Percentiles rank a stretch among this genome's conserved stretches.
Conservation (phyloP, 768 basidiomycete genomes). For the Ephemerocybe angulata region DNA sequence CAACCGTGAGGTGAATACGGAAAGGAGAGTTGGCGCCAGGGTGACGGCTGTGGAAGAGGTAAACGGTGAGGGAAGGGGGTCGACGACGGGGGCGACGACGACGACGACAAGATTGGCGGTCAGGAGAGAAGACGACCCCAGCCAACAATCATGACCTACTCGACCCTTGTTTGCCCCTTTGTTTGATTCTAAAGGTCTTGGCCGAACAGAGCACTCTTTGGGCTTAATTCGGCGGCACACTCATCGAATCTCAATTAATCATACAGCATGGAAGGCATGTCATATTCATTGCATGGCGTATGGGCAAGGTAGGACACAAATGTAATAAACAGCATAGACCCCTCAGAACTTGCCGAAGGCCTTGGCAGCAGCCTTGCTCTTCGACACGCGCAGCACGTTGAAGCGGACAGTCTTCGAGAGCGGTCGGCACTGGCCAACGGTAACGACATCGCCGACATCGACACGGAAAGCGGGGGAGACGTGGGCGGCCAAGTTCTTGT, state of each 20-base stretch:
- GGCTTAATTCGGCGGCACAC: background rate
- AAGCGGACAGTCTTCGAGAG: constrained; percentile 98
- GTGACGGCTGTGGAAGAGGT: constrained; percentile 30
- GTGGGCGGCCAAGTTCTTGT: constrained; percentile 98
- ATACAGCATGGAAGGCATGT: constrained; percentile 20
- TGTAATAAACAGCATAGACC: constrained; percentile 18
- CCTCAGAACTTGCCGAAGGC: constrained; percentile 89
- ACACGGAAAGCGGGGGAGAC: constrained; percentile 99
- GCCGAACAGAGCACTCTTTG: background rate
- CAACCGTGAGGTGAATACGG: constrained; percentile 68
- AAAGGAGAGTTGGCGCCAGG: constrained; percentile 81
- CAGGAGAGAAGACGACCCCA: constrained; percentile 14
- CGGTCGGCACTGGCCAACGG: constrained; percentile 98
- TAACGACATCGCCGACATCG: constrained; percentile 89
- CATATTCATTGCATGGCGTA: constrained; percentile 25
- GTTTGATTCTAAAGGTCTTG: constrained; percentile 26
- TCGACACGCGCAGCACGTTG: constrained; percentile 94
- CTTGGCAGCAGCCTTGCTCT: constrained; percentile 89
- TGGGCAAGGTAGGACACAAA: constrained; percentile 13
- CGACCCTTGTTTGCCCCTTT: constrained; percentile 31
- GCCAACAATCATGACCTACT: constrained; percentile 12
- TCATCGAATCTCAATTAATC: background rate
- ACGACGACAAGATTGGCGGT: constrained; percentile 15
- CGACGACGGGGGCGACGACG: constrained; percentile 10
- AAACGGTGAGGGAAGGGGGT: constrained; percentile 13